Conservation (phyloP, 768 basidiomycete genomes). For the Mycena leptocephala region DNA sequence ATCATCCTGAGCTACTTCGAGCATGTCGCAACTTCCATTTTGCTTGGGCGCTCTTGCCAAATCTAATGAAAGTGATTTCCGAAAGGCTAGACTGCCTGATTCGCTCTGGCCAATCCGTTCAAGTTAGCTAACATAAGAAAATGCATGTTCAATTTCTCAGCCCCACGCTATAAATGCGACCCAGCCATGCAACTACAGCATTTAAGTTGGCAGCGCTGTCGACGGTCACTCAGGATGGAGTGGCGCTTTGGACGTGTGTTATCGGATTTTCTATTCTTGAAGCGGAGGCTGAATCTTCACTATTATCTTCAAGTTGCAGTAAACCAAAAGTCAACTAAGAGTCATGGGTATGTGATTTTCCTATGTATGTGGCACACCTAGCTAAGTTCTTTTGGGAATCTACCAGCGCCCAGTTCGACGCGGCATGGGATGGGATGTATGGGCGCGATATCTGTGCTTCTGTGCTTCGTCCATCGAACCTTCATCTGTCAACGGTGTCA, state of each 20-base stretch:
- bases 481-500: too few species aligned
- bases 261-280: not conserved
- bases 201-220: slow-evolving; percentile 51
- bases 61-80: slow-evolving; percentile 60
- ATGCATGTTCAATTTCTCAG: slow-evolving; percentile 61
- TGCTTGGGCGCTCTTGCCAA: slow-evolving; percentile 58
- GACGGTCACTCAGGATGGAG: not conserved
- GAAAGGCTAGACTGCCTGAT: slow-evolving; percentile 58
- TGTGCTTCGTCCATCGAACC: too few species aligned
- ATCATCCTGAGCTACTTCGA: slow-evolving; percentile 62
- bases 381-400: too few species aligned
- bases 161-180: slow-evolving; percentile 64
- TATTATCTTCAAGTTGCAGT: not conserved
- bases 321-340: not conserved
- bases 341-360: too few species aligned
- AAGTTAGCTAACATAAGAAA: slow-evolving; percentile 66
- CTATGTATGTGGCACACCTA: too few species aligned
- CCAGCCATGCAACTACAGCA: slow-evolving; percentile 71
- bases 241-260: not conserved
- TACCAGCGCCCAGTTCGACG: too few species aligned
- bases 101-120: slow-evolving; percentile 62
- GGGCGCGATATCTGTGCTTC: too few species aligned
- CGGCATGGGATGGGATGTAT: too few species aligned
- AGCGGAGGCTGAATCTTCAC: not conserved
- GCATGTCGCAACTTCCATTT: slow-evolving; percentile 62